A percentile compares a stretch with the other conserved stretches of the same genome.
These are phyloP conservation scores for Aureobasidium leucospermi DNA, from an alignment of 2,329 filamentous ascomycete genomes.

Conservation along the genomic window DNA sequence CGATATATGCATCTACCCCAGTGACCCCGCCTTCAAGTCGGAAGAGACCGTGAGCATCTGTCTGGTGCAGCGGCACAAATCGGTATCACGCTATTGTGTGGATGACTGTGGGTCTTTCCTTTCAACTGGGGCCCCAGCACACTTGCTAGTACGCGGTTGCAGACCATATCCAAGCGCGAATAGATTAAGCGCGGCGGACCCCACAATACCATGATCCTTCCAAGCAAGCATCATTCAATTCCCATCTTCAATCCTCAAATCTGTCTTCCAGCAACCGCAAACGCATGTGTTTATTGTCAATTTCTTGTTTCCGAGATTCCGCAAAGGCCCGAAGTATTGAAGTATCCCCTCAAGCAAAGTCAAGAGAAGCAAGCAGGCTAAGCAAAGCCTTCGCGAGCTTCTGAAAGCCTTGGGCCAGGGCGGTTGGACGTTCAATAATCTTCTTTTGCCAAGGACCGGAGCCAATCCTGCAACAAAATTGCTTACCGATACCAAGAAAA, in stretches of 20 bases:
- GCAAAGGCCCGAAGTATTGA: background rate
- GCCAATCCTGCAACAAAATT: constrained; percentile 8
- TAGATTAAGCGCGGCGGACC: background rate
- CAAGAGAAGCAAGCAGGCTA: constrained; percentile 10
- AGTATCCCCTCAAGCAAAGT: constrained; percentile 6
- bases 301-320: background rate
- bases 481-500: constrained; percentile 12
- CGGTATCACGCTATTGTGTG: background rate
- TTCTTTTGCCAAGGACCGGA: constrained; percentile 3
- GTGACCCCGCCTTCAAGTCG: background rate
- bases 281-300: background rate
- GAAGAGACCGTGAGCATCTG: background rate
- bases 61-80: background rate
- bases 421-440: background rate
- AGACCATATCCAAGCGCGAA: background rate
- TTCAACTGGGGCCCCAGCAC: background rate
- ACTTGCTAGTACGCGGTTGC: background rate
- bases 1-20: background rate
- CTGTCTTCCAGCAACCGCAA: background rate
- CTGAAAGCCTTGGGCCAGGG: background rate
- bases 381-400: constrained; percentile 12
- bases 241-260: background rate
- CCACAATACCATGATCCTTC: background rate
- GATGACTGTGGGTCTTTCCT: background rate
- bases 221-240: background rate